phyloP scores from a whole-genome alignment of 306 rosid species.

The Lathyrus tuberosus region DNA sequence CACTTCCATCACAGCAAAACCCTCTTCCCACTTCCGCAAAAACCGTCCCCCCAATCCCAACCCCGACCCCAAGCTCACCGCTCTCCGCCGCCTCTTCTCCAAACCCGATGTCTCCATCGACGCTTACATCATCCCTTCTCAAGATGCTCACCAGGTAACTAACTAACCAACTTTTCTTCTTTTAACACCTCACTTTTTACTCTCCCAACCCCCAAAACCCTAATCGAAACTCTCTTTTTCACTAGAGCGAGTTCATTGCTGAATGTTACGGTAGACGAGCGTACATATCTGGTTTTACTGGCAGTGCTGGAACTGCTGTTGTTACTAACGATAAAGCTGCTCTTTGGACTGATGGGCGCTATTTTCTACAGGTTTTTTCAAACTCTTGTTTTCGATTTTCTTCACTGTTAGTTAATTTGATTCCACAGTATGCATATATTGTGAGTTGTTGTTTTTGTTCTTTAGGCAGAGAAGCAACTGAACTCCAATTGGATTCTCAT shows the following conservation, averaged over 20 bases:
- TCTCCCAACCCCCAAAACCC: neutral
- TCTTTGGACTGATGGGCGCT: slow-evolving; percentile 98
- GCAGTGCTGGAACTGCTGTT: slow-evolving; percentile 94
- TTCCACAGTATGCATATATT: neutral
- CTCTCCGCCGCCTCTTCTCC: slow-evolving; percentile 74
- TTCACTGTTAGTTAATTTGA: neutral
- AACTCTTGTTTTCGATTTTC: neutral
- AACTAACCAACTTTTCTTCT: neutral
- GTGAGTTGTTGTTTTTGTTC: neutral
- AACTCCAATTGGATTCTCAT: slow-evolving; percentile 89
- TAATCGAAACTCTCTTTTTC: neutral
- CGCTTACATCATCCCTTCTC: slow-evolving; percentile 89
- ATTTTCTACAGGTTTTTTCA: slow-evolving; percentile 78
- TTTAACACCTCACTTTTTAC: neutral
- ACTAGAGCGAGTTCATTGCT: slow-evolving; percentile 94
- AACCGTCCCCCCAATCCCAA: slow-evolving; percentile 42
- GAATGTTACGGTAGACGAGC: slow-evolving; percentile 85
- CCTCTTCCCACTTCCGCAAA: slow-evolving; percentile 65
- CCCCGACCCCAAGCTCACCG: slow-evolving; percentile 64
- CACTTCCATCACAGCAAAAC: slow-evolving; percentile 67
- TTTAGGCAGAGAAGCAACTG: slow-evolving; percentile 92
- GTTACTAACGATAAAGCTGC: slow-evolving; percentile 91
- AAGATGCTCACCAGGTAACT: slow-evolving; percentile 92
- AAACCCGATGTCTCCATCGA: slow-evolving; percentile 65
- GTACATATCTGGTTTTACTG: slow-evolving; percentile 84